Percentiles rank a stretch among this genome's conserved stretches.
These are phyloP conservation scores for Suhomyces bolitotheri DNA, from an alignment of 1,139 yeast genomes.

Conservation along the genomic window DNA sequence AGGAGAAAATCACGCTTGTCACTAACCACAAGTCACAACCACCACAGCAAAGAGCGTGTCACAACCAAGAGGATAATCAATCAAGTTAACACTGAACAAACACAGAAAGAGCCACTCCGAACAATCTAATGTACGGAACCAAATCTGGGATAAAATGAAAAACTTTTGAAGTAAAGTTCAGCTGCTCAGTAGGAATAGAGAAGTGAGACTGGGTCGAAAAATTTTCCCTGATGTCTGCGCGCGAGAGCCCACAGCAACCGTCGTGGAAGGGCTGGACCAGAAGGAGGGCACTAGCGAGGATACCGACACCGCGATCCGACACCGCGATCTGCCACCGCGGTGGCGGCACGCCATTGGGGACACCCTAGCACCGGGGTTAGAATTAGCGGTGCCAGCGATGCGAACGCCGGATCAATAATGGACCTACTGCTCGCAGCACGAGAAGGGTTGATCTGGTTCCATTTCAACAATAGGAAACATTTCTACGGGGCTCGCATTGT, in stretches of 20 bases:
- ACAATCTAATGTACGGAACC: background rate
- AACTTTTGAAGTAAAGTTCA: background rate
- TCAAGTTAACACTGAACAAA: no score
- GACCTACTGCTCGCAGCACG: no score
- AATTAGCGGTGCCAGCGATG: no score
- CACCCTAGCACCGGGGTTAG: no score
- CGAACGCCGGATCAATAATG: no score
- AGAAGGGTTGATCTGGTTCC: no score
- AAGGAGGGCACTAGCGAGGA: no score
- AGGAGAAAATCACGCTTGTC: background rate
- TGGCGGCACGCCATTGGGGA: no score
- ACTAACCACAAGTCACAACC: background rate
- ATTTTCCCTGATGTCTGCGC: slow-evolving; percentile 13
- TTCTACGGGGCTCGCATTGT: no score
- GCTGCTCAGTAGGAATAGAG: background rate
- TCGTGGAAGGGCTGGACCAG: background rate
- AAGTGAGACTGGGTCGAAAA: slow-evolving; percentile 5
- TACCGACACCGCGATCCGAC: no score
- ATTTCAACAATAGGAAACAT: no score
- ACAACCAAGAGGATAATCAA: background rate
- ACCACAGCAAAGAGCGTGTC: background rate
- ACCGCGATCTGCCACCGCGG: no score
- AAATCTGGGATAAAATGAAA: background rate
- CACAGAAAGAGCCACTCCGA: background rate
- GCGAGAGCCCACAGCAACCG: background rate